Conservation (phyloP, 805 yeast species). For the Pichia californica region DNA sequence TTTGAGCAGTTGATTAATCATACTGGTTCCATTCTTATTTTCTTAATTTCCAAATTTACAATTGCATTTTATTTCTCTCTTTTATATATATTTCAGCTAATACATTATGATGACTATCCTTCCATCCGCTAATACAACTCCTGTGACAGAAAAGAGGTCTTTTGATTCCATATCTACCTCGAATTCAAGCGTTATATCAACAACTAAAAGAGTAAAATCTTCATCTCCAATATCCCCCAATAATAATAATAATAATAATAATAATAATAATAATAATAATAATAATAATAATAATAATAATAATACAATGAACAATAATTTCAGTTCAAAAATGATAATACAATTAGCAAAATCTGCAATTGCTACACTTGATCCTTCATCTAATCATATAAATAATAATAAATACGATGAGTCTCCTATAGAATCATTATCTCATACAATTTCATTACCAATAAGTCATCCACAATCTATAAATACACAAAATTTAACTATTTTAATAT, state of each 20-base stretch:
- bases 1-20: too few relatives aligned
- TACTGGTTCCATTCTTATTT: too few relatives aligned
- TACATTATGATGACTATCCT: conserved; percentile 9
- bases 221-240: too few relatives aligned
- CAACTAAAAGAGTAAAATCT: not conserved
- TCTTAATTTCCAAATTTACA: too few relatives aligned
- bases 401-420: conserved; percentile 34
- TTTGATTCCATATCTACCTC: not conserved
- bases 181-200: not conserved
- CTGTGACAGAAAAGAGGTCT: conserved; percentile 1
- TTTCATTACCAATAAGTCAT: conserved; percentile 45
- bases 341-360: conserved; percentile 58
- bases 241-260: not conserved
- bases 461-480: conserved; percentile 47
- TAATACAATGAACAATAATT: not conserved
- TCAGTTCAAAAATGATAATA: conserved; percentile 11
- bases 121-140: not conserved
- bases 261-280: not conserved
- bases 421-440: conserved; percentile 53
- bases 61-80: too few relatives aligned
- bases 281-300: not conserved
- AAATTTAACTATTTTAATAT: conserved; percentile 51
- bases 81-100: too few relatives aligned
- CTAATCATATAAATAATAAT: conserved; percentile 12
- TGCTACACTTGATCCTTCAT: conserved; percentile 60